Evolutionary conservation across 495 filamentous ascomycete species (phyloP).

Genomic region (Echria macrotheca): DNA sequence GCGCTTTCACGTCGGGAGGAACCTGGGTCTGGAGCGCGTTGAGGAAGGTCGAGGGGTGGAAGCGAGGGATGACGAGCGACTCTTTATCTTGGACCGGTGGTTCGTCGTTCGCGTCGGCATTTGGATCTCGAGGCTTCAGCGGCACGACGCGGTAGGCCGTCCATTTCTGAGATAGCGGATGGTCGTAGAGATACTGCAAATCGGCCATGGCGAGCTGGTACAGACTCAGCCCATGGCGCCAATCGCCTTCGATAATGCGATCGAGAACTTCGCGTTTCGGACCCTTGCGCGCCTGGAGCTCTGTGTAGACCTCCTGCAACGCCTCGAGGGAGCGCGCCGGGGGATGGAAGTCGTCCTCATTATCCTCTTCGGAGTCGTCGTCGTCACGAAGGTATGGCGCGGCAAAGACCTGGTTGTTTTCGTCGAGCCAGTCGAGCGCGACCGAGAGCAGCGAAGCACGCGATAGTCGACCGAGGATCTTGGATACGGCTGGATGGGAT

Average conservation of each 20-base stretch:
- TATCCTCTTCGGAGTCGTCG: slow-evolving; percentile 32
- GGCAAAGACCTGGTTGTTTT: slow-evolving; percentile 53
- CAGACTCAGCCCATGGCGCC: slow-evolving; percentile 69
- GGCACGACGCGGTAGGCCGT: slow-evolving; percentile 57
- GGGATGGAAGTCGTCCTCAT: slow-evolving; percentile 53
- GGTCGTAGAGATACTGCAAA: slow-evolving; percentile 70
- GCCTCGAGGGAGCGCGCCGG: slow-evolving; percentile 56
- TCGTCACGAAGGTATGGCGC: slow-evolving; percentile 45
- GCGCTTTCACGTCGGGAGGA: slow-evolving; percentile 68
- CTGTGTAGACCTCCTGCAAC: slow-evolving; percentile 56
- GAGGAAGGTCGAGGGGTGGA: slow-evolving; percentile 72
- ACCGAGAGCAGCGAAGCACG: slow-evolving; percentile 64
- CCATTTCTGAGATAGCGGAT: slow-evolving; percentile 68
- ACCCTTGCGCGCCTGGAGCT: slow-evolving; percentile 52
- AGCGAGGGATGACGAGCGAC: slow-evolving; percentile 55
- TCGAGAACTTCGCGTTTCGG: slow-evolving; percentile 70
- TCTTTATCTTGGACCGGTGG: slow-evolving; percentile 32
- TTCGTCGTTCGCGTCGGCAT: slow-evolving; percentile 24
- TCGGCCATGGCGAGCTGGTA: slow-evolving; percentile 80
- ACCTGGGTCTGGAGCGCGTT: slow-evolving; percentile 65
- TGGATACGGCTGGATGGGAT: slow-evolving; percentile 55
- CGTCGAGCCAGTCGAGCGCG: slow-evolving; percentile 67
- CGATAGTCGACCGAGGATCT: slow-evolving; percentile 62
- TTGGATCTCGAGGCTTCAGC: slow-evolving; percentile 28
- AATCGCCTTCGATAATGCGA: slow-evolving; percentile 74